These are phyloP conservation scores for Annona cherimola DNA, from an alignment of 164 flowering plant genomes.

Conservation along the genomic window DNA sequence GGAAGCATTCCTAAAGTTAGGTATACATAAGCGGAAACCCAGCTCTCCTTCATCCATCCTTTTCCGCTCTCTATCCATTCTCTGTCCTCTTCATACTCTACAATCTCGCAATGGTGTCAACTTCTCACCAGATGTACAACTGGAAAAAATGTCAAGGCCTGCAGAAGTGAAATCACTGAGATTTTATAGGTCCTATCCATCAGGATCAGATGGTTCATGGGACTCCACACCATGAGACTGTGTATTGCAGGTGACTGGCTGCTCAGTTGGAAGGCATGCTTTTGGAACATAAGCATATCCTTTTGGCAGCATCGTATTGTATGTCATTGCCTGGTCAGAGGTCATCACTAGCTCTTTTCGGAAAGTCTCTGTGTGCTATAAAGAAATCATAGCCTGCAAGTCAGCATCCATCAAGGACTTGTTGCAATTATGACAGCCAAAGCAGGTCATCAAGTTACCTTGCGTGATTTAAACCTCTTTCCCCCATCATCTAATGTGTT, in stretches of 20 bases:
- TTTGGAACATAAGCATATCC: conserved; percentile 83
- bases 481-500: conserved; percentile 39
- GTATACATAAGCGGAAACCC: conserved; percentile 6
- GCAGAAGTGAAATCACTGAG: conserved; percentile 4
- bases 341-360: conserved; percentile 88
- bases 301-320: conserved; percentile 71
- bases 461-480: conserved; percentile 40
- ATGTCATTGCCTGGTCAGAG: conserved; percentile 76
- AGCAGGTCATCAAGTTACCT: conserved; percentile 32
- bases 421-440: neutral
- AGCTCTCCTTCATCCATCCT: conserved; percentile 1
- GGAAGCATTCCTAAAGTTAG: conserved; percentile 1
- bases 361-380: conserved; percentile 67
- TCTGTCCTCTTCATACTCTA: conserved; percentile 3
- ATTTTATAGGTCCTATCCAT: conserved; percentile 29
- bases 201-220: conserved; percentile 32
- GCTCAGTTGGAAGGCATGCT: conserved; percentile 55
- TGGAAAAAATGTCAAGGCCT: conserved; percentile 5
- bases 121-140: conserved; percentile 17
- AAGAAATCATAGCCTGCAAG: neutral
- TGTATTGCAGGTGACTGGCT: conserved; percentile 34
- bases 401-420: neutral
- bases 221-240: conserved; percentile 9
- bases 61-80: conserved; percentile 2
- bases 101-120: conserved; percentile 7